phyloP scores from a whole-genome alignment of 2,329 filamentous ascomycete species.

The Didymella lethalis region DNA sequence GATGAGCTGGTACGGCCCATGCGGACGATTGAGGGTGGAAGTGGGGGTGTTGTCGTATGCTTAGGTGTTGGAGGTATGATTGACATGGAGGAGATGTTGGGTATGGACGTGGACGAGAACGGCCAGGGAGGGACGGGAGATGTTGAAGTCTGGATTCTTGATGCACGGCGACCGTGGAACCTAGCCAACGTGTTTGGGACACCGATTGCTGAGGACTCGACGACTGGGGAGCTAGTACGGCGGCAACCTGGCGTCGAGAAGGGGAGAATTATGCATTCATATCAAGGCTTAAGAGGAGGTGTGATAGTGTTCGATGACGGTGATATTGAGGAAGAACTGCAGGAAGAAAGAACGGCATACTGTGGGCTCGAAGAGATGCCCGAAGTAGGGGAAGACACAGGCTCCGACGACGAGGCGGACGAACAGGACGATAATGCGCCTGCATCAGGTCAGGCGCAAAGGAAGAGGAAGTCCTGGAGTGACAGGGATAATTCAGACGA shows the following conservation, averaged over 20 bases:
- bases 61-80: slow-evolving; percentile 92
- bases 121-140: slow-evolving; percentile 71
- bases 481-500: slow-evolving; percentile 69
- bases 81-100: slow-evolving; percentile 81
- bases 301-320: slow-evolving; percentile 96
- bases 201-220: slow-evolving; percentile 51
- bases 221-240: slow-evolving; percentile 58
- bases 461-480: slow-evolving; percentile 53
- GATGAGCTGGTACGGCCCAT: slow-evolving; percentile 82
- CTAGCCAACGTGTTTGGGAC: slow-evolving; percentile 91
- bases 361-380: slow-evolving; percentile 90
- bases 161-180: slow-evolving; percentile 93
- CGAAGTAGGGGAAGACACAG: slow-evolving; percentile 77
- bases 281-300: slow-evolving; percentile 81
- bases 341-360: slow-evolving; percentile 79
- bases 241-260: slow-evolving; percentile 72
- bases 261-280: slow-evolving; percentile 74
- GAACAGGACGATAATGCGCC: slow-evolving; percentile 45
- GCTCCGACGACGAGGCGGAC: slow-evolving; percentile 64
- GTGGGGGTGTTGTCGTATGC: slow-evolving; percentile 88
- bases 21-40: slow-evolving; percentile 84
- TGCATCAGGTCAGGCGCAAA: slow-evolving; percentile 47
- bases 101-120: slow-evolving; percentile 74
- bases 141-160: slow-evolving; percentile 95
- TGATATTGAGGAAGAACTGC: slow-evolving; percentile 86